Evolutionary conservation across 2,329 filamentous ascomycete species (phyloP), one percentile per base, ranked within the genome.

Genomic region (Reticulascus tulasneorum): DNA sequence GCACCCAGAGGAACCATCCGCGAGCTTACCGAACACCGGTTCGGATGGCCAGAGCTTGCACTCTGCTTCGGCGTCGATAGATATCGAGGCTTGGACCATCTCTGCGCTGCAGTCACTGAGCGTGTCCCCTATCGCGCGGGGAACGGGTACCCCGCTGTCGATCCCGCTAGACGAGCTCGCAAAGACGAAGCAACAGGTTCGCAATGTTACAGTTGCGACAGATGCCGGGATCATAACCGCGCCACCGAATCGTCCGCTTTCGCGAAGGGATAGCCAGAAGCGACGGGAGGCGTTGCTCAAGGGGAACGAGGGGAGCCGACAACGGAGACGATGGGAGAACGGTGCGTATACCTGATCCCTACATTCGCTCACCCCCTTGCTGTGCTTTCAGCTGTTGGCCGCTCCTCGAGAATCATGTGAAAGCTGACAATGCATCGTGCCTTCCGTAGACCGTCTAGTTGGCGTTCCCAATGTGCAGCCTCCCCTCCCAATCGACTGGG

Each of bases 311-410:
- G 91, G 91, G 22, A 91, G 80, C 51, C 77, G 91, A 23, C 82
- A 91, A 52, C 75, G 91, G 32, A 82, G 91, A 51, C 76, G 91
- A 37, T 97, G 90, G 89, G 93, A 98, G 69, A 98, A 97, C 61
- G 86, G 88, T 94, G 9, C 16, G 29, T 37, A 3, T 9, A n/a
- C n/a, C n/a, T n/a, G n/a, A n/a, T n/a, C n/a, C n/a, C 25, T 22
- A 19, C 37, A 31, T 32, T 33, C 27, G 34, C 35, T 15, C 31
- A 35, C 37, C 29, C 40, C 44, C 28, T 35, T 29, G 29, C 41
- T 40, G 35, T 37, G 40, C n/a, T 29, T 19, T 34, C 25, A 37
- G 35, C 19, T 22, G 6, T 12, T 13, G 15, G 32, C 9, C n/a
- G 29, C 34, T 26, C 15, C 32, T 13, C n/a, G n/a, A n/a, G 8